Evolutionary conservation across 2,329 filamentous ascomycete species (phyloP), one percentile per base, ranked within the genome.

Genomic region (Fusarium chuoi): DNA sequence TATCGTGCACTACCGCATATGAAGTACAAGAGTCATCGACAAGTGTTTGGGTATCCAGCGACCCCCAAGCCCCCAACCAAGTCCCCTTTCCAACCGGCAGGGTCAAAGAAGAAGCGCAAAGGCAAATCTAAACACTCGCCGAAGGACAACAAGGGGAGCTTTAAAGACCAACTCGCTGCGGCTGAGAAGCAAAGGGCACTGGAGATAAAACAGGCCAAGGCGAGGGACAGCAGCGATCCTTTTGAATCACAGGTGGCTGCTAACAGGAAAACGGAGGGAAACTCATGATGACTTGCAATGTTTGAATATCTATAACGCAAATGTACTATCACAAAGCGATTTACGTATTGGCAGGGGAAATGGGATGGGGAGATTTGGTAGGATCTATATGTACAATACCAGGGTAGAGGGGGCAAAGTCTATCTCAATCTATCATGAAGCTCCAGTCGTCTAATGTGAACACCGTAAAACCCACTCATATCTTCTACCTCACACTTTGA

Each of bases 41-140:
- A 75, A 54, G 76, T 81, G n/a, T 82, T 80, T 52, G 78, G 79
- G 14, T 74, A 63, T 26, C 44, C 67, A 8, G 74, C 71, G 51
- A 78, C 75, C 65, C 60, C 65, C 18, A 78, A 64, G 44, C 33
- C 62, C 13, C 33, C 65, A 11, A 45, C 60, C 22, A 62, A 62
- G 45, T 78, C 76, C 9, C 76, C 76, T 14, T 78, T 76, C 24
- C 28, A 65, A 22, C 33, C 42, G 8, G 15, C 38, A 18, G 14
- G 36, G 14, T 38, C 55, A 14, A 44, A 56, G 56, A 48, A 57
- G 58, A 44, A 62, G 28, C 10, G 33, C 15, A 49, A 66, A n/a
- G 30, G 33, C 36, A 73, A 70, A 26, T 36, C 57, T 22, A 26
- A 20, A 14, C 30, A 61, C 26, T 18, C 51, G 14, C 65, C 64